These are phyloP conservation scores for Glycine latifolia DNA, from an alignment of 306 rosid species.

Conservation along the genomic window DNA sequence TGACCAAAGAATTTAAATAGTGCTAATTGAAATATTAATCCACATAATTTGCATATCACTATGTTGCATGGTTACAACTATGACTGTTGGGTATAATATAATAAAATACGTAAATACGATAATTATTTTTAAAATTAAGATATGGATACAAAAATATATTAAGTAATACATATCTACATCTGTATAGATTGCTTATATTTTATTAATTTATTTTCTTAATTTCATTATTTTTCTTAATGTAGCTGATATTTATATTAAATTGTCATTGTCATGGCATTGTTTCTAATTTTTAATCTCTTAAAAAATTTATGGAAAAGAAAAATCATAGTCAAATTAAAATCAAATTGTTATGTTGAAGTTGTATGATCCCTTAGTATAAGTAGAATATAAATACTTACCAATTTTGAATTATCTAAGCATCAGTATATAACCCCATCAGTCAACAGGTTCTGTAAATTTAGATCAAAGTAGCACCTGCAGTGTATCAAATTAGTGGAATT, in stretches of 20 bases:
- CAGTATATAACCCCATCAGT: not conserved
- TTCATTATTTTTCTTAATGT: not conserved
- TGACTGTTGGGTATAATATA: too few relatives aligned
- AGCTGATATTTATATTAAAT: not conserved
- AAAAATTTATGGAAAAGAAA: not conserved
- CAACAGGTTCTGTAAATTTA: not conserved
- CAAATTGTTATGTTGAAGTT: not conserved
- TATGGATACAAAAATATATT: not conserved
- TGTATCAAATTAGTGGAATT: not conserved
- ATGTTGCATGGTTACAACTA: not conserved
- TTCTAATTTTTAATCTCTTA: not conserved
- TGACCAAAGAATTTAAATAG: conserved; percentile 11
- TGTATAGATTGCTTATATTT: not conserved
- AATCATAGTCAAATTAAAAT: not conserved
- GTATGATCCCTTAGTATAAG: not conserved
- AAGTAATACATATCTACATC: not conserved
- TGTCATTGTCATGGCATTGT: not conserved
- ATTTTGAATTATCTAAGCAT: not conserved
- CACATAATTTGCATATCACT: not conserved
- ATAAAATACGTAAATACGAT: too few relatives aligned
- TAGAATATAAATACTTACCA: not conserved
- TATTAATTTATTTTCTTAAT: not conserved
- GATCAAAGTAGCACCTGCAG: not conserved
- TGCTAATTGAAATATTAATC: conserved; percentile 16
- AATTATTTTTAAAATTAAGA: too few relatives aligned